phyloP scores from a whole-genome alignment of 805 yeast species.

The Starmera caribaea region DNA sequence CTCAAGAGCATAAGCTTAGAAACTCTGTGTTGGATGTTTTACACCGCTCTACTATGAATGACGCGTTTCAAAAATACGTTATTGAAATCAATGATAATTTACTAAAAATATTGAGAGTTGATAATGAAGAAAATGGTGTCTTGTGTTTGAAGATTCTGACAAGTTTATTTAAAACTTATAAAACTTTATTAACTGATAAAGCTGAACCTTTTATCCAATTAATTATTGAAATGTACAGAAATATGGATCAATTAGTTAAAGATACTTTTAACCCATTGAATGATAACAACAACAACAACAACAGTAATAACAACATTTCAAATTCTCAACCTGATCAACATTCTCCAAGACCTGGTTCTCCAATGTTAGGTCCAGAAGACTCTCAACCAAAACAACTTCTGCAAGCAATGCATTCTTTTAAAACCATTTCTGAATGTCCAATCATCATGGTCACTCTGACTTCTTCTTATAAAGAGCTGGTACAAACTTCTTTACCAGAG shows the following conservation, averaged over 20 bases:
- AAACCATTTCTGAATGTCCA: constrained; percentile 92
- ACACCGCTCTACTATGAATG: constrained; percentile 76
- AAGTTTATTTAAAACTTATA: constrained; percentile 77
- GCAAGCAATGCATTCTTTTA: constrained; percentile 73
- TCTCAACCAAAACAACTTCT: constrained; percentile 40
- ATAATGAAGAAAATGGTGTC: constrained; percentile 94
- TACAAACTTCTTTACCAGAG: constrained; percentile 57
- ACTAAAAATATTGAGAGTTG: constrained; percentile 51
- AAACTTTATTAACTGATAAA: constrained; percentile 50
- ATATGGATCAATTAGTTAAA: constrained; percentile 66
- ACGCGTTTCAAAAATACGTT: constrained; percentile 66
- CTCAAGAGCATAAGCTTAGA: constrained; percentile 72
- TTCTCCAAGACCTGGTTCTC: constrained; percentile 28
- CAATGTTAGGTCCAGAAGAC: constrained; percentile 30
- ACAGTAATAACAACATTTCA: constrained; percentile 12
- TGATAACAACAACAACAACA: constrained; percentile 15
- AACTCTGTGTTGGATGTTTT: constrained; percentile 68
- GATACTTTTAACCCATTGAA: constrained; percentile 48
- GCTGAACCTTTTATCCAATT: constrained; percentile 74
- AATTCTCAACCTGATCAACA: too few species aligned
- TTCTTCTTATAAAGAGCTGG: constrained; percentile 74
- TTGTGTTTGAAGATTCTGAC: constrained; percentile 83
- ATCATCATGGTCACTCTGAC: constrained; percentile 90
- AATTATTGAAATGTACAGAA: constrained; percentile 67
- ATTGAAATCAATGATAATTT: constrained; percentile 48